Base-by-base conservation (phyloP, 805 yeast genomes). In the Wickerhamiella siamensis region DNA sequence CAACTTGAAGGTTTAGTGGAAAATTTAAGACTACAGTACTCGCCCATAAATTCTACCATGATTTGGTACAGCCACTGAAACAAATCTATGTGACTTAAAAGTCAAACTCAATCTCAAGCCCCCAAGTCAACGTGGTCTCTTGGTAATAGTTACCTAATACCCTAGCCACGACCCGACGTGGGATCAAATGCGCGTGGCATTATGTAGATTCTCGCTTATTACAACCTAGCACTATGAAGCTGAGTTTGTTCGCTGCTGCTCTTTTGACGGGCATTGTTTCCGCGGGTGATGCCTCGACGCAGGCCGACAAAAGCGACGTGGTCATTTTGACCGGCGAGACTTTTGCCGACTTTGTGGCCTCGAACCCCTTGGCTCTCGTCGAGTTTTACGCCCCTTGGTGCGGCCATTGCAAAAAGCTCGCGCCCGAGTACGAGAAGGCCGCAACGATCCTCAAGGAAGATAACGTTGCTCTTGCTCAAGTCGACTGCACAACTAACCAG, bases 321-420 rank as follows among this genome's bases (percentile, higher is more conserved):
- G 83, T 83, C 51, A 76, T 81, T 59, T 72, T 88, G 49, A 73
- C 81, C 31, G 64, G 77, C 17, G 76, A 70, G 31, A 71, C 71
- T 45, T 88, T 83, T 59, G 71, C 72, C 43, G 60, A 68, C 14
- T 83, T 82, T 61, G 63, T 88, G 49, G 62, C 65, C 38, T 74
- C 70, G 43, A 80, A 87, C 66, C 81, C 84, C 29, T 69, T 87
- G 51, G 93, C 83, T 18, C 46, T 86, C 16, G 86, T 84, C 18
- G 86, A 86, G 63, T 87, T 87, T 60, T 87, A 80, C 60, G 96
- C 97, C 4, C 95, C 96, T 31, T 87, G 97, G 97, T 88, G 98
- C 65, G 95, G 96, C 4, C 84, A 88, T 60, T 88, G 98, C 62
- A 57, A 58, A 55, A 56, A 52, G 29, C 55, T 60, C 16, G 63